These are phyloP conservation scores for Nannizziopsis barbatae DNA, from an alignment of 2,329 filamentous ascomycete genomes.

Conservation along the genomic window DNA sequence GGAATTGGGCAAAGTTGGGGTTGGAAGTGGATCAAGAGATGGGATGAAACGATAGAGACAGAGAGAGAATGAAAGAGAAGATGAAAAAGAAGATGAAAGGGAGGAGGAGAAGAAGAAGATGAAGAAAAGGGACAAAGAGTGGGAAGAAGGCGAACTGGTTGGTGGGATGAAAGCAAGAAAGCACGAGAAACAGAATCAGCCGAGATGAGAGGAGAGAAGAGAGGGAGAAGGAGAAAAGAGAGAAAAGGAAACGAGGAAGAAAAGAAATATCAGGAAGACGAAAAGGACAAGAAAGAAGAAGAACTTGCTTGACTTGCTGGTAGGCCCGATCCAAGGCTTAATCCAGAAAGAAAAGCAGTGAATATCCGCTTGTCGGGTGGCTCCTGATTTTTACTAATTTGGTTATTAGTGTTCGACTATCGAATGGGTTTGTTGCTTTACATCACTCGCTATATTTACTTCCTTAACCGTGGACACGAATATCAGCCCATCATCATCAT, in stretches of 20 bases:
- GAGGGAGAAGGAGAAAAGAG: conserved; percentile 20
- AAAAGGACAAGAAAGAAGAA: background rate
- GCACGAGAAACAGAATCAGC: background rate
- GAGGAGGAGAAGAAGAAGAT: conserved; percentile 11
- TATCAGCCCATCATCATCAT: too few species aligned
- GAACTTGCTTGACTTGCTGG: too few species aligned
- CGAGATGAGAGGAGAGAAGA: conserved; percentile 18
- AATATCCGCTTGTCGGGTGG: too few species aligned
- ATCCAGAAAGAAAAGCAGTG: too few species aligned
- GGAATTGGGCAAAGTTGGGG: conserved; percentile 12
- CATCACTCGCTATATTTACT: too few species aligned
- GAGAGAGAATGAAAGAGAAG: conserved; percentile 10
- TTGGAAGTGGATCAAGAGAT: background rate
- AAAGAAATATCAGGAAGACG: conserved; percentile 5
- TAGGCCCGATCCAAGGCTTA: too few species aligned
- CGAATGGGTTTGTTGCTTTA: too few species aligned
- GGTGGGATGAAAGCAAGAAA: background rate
- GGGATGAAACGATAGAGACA: conserved; percentile 13
- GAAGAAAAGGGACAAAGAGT: conserved; percentile 14
- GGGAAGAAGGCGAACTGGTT: background rate
- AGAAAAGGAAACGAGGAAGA: conserved; percentile 13
- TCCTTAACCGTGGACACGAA: too few species aligned
- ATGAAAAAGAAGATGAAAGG: conserved; percentile 9
- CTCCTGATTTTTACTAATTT: too few species aligned
- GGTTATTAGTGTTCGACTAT: too few species aligned